phyloP scores from a whole-genome alignment of 106 monocot genomes.

The Platanthera guangdongensis region DNA sequence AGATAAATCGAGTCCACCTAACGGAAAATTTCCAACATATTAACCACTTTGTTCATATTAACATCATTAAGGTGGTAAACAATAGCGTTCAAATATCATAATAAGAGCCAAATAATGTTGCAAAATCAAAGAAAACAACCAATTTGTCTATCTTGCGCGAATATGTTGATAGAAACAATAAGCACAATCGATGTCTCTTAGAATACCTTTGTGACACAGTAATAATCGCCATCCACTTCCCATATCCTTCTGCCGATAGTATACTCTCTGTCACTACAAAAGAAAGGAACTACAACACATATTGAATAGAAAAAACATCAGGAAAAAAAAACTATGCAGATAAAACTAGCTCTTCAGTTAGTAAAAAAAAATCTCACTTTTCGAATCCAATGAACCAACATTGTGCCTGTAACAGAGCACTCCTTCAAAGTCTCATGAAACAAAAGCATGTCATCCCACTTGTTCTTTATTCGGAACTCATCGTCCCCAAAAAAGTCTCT shows the following conservation, averaged over 20 bases:
- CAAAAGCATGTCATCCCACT: conserved; percentile 98
- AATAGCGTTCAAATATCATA: background rate
- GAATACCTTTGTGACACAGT: conserved; percentile 83
- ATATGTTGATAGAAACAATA: background rate
- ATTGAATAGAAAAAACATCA: conserved; percentile 9
- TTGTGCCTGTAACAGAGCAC: conserved; percentile 63
- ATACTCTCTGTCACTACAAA: conserved; percentile 90
- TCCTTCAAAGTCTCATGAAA: conserved; percentile 59
- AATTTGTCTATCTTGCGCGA: background rate
- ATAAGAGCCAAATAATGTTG: background rate
- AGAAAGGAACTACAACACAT: conserved; percentile 64
- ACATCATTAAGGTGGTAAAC: background rate
- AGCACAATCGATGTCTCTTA: background rate
- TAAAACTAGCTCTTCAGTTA: background rate
- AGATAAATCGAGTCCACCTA: no score
- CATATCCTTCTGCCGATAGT: conserved; percentile 80
- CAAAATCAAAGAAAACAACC: background rate
- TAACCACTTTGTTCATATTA: no score
- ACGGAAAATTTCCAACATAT: no score
- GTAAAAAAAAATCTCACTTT: conserved; percentile 37
- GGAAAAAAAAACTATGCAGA: background rate
- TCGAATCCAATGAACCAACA: conserved; percentile 80
- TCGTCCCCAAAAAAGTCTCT: conserved; percentile 98
- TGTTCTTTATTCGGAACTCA: conserved; percentile 56
- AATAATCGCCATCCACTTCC: conserved; percentile 49